These are phyloP conservation scores for Paraphaeosphaeria minitans DNA, from an alignment of 2,329 filamentous ascomycete genomes.

Conservation along the genomic window DNA sequence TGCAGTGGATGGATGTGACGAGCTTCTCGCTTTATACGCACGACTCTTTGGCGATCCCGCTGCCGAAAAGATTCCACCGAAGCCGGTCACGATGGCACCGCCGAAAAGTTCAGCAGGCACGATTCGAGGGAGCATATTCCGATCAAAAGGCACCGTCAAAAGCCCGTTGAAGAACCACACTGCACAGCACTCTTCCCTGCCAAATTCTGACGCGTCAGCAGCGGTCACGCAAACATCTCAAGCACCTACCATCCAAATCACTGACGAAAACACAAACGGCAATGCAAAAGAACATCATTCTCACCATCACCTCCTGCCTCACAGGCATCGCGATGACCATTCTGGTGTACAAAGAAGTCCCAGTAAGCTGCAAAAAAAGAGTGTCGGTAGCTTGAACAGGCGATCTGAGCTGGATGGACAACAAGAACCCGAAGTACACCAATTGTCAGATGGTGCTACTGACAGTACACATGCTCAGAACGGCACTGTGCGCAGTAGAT, in stretches of 20 bases:
- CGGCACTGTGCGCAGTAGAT: constrained; percentile 20
- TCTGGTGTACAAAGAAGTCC: constrained; percentile 42
- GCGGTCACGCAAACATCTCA: constrained; percentile 35
- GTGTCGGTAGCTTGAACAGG: constrained; percentile 44
- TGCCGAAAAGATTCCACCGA: constrained; percentile 43
- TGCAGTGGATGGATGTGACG: constrained; percentile 86
- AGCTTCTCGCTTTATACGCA: constrained; percentile 80
- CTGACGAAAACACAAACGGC: constrained; percentile 60
- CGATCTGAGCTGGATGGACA: constrained; percentile 27
- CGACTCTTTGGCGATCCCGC: constrained; percentile 74
- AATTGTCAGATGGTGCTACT: constrained; percentile 25
- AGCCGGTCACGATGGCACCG: constrained; percentile 58
- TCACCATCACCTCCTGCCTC: constrained; percentile 39
- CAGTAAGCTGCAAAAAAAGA: constrained; percentile 49
- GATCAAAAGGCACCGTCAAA: constrained; percentile 48
- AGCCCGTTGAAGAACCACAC: constrained; percentile 23
- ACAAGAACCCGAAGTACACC: constrained; percentile 30
- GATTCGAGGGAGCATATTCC: constrained; percentile 77
- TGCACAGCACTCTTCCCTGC: constrained; percentile 30
- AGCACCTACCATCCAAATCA: constrained; percentile 78
- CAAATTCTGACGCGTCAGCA: constrained; percentile 34
- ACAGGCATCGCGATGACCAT: constrained; percentile 44
- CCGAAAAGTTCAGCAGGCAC: constrained; percentile 67
- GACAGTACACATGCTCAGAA: constrained; percentile 26
- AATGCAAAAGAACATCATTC: constrained; percentile 44